A percentile compares a stretch with the other conserved stretches of the same genome.
These are phyloP conservation scores for Zoysia matrella DNA, from an alignment of 202 grass and related monocot species.

Conservation along the genomic window DNA sequence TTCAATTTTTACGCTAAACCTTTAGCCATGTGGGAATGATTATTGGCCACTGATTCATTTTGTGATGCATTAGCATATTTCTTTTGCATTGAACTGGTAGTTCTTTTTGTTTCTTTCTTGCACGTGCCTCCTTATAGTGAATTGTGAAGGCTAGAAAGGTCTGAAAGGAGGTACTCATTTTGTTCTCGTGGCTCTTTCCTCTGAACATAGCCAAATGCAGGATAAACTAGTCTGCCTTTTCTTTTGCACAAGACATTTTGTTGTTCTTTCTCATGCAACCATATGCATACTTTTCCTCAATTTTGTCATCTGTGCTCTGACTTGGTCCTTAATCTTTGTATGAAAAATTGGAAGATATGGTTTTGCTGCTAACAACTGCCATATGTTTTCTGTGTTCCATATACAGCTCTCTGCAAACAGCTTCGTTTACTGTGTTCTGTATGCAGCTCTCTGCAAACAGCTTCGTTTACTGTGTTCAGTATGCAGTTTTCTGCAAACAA, in stretches of 20 bases:
- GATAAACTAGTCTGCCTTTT: background rate
- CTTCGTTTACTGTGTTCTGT: background rate
- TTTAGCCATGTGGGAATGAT: background rate
- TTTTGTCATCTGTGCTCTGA: background rate
- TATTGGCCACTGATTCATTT: background rate
- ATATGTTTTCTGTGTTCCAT: background rate
- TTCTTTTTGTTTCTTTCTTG: conserved; percentile 11
- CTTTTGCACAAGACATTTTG: background rate
- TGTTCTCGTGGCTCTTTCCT: background rate
- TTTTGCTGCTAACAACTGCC: background rate
- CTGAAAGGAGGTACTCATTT: background rate
- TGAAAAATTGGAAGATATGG: background rate
- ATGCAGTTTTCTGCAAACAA: no score
- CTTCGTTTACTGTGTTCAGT: no score
- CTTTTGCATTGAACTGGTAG: background rate
- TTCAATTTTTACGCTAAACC: background rate
- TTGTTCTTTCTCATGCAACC: background rate
- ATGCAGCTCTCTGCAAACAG: no score
- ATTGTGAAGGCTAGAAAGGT: background rate
- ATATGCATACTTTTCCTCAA: background rate
- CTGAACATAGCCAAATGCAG: background rate
- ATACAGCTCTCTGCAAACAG: background rate
- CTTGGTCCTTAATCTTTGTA: background rate
- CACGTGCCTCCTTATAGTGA: background rate
- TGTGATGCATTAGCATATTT: background rate